Conservation (phyloP, 2,329 filamentous ascomycete genomes). For the Pyrenochaeta sp. region DNA sequence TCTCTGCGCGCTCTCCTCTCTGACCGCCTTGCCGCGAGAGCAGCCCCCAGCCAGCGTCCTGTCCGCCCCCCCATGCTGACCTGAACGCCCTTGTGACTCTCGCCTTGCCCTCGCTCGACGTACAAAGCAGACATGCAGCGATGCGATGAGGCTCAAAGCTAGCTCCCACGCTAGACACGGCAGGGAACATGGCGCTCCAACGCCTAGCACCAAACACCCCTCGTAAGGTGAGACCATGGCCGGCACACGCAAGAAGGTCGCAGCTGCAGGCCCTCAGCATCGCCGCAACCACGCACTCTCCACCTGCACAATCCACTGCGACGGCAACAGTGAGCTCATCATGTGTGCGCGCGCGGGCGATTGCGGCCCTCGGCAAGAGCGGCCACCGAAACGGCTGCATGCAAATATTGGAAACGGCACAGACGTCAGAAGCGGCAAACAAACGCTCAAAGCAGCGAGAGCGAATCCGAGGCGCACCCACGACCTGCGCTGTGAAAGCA, state of each 20-base stretch:
- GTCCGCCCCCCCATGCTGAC: not conserved
- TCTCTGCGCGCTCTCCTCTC: constrained; percentile 3
- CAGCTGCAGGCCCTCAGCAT: constrained; percentile 4
- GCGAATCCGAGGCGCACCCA: constrained; percentile 28
- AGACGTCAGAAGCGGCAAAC: constrained; percentile 39
- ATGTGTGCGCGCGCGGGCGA: constrained; percentile 12
- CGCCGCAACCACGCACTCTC: not conserved
- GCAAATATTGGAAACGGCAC: constrained; percentile 48
- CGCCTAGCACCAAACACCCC: constrained; percentile 32
- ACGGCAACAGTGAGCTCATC: constrained; percentile 8
- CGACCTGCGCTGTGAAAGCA: constrained; percentile 28
- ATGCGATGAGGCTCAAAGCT: constrained; percentile 42
- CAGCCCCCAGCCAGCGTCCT: not conserved
- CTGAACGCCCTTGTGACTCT: constrained; percentile 15
- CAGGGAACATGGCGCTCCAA: constrained; percentile 24
- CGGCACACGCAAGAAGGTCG: constrained; percentile 8
- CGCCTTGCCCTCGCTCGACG: constrained; percentile 24
- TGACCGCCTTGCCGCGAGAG: not conserved
- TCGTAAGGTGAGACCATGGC: constrained; percentile 22
- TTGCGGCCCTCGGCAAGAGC: constrained; percentile 29
- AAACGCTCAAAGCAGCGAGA: constrained; percentile 30
- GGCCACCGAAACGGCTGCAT: constrained; percentile 36
- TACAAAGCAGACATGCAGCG: constrained; percentile 34
- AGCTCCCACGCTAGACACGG: constrained; percentile 38
- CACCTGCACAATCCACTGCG: not conserved